phyloP scores from a whole-genome alignment of 2,329 filamentous ascomycete species.

The Xylaria sp. region DNA sequence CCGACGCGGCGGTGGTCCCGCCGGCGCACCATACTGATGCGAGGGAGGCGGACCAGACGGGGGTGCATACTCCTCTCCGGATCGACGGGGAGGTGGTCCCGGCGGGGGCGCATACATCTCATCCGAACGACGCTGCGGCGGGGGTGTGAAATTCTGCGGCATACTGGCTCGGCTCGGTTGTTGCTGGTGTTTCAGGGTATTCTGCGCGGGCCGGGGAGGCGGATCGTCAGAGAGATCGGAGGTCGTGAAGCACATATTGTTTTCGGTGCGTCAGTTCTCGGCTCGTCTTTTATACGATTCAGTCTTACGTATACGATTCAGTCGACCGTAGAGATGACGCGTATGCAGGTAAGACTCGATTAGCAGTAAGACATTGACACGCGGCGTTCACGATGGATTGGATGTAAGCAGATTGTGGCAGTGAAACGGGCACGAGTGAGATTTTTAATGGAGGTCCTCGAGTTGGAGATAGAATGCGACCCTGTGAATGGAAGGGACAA shows the following conservation, averaged over 20 bases:
- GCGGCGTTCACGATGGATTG: too few relatives aligned
- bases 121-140: constrained; percentile 9
- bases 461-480: too few relatives aligned
- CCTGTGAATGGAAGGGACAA: too few relatives aligned
- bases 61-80: constrained; percentile 12
- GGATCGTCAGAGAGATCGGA: constrained; percentile 39
- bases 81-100: constrained; percentile 18
- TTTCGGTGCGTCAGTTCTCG: not conserved
- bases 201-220: constrained; percentile 36
- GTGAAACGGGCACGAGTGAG: too few relatives aligned
- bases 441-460: too few relatives aligned
- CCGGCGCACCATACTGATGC: constrained; percentile 27
- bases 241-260: constrained; percentile 46
- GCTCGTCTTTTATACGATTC: not conserved
- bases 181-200: constrained; percentile 24
- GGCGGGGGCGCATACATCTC: constrained; percentile 28
- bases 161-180: constrained; percentile 21
- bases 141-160: constrained; percentile 19
- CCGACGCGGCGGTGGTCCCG: constrained; percentile 28
- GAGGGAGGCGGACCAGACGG: constrained; percentile 22
- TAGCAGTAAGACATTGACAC: too few relatives aligned
- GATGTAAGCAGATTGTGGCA: too few relatives aligned
- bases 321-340: too few relatives aligned
- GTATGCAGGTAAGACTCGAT: too few relatives aligned
- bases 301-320: too few relatives aligned